These are phyloP conservation scores for Reutealis trisperma DNA, from an alignment of 345 rosid genomes.

Conservation along the genomic window DNA sequence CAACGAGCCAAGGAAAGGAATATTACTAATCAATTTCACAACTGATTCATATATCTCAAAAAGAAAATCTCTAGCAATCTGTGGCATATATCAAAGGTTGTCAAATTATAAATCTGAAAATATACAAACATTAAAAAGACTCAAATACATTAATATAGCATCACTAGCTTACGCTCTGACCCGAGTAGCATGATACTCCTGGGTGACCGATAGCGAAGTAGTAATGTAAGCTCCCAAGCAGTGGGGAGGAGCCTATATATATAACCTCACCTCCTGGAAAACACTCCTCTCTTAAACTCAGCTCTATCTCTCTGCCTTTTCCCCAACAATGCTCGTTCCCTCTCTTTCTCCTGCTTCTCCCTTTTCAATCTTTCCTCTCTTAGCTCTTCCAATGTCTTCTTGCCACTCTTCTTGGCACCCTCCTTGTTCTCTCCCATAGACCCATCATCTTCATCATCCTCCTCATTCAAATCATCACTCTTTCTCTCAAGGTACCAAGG, in stretches of 20 bases:
- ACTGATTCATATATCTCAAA: too few species aligned
- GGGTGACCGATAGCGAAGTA: too few species aligned
- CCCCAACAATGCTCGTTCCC: conserved; percentile 55
- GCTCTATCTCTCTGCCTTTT: conserved; percentile 45
- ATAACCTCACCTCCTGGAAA: conserved; percentile 52
- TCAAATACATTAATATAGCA: neutral
- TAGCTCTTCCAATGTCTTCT: conserved; percentile 72
- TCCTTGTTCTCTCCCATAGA: conserved; percentile 25
- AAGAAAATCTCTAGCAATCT: too few species aligned
- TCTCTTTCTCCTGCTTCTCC: conserved; percentile 62
- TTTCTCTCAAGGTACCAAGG: conserved; percentile 88
- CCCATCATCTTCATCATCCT: conserved; percentile 30
- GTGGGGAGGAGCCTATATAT: too few species aligned
- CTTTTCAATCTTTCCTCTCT: conserved; percentile 76
- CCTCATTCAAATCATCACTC: conserved; percentile 32
- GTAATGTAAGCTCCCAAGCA: too few species aligned
- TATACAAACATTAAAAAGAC: neutral
- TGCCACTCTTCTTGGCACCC: conserved; percentile 50
- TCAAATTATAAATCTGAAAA: too few species aligned
- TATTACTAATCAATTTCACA: too few species aligned
- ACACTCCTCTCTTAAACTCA: conserved; percentile 33
- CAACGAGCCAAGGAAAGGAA: too few species aligned
- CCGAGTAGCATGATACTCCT: too few species aligned
- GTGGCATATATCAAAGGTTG: too few species aligned
- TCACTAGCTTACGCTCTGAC: too few species aligned